These are phyloP conservation scores for Babesia ovis DNA, from an alignment of 169 alveolate species.

Conservation along the genomic window DNA sequence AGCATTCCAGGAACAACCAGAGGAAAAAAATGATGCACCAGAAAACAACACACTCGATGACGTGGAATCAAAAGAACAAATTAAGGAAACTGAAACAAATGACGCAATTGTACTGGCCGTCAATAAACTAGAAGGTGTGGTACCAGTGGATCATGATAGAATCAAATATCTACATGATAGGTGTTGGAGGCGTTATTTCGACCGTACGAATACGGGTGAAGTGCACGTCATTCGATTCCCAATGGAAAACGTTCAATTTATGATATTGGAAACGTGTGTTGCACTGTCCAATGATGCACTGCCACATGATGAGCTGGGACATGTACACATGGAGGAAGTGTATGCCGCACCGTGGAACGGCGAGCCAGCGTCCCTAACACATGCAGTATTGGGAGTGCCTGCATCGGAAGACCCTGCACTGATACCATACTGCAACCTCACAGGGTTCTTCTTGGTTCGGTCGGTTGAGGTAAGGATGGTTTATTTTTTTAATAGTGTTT, in stretches of 20 bases:
- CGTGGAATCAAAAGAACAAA: background rate
- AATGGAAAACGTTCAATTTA: conserved; percentile 26
- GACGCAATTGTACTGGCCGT: conserved; percentile 59
- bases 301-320: conserved; percentile 64
- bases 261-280: conserved; percentile 47
- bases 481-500: background rate
- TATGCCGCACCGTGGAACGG: conserved; percentile 60
- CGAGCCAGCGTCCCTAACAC: conserved; percentile 53
- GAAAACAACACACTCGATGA: background rate
- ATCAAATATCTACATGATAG: conserved; percentile 47
- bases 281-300: conserved; percentile 71
- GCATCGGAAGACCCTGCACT: conserved; percentile 55
- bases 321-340: conserved; percentile 17
- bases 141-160: conserved; percentile 69
- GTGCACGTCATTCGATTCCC: conserved; percentile 63
- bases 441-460: conserved; percentile 60
- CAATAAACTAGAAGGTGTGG: conserved; percentile 75
- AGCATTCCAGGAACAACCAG: conserved; percentile 31
- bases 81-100: background rate
- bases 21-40: background rate
- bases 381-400: conserved; percentile 68
- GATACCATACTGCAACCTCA: conserved; percentile 63
- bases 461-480: conserved; percentile 60
- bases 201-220: conserved; percentile 33
- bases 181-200: conserved; percentile 69